Evolutionary conservation across 1,284 basidiomycete species (phyloP).

Genomic region (Melampsora occidentalis): DNA sequence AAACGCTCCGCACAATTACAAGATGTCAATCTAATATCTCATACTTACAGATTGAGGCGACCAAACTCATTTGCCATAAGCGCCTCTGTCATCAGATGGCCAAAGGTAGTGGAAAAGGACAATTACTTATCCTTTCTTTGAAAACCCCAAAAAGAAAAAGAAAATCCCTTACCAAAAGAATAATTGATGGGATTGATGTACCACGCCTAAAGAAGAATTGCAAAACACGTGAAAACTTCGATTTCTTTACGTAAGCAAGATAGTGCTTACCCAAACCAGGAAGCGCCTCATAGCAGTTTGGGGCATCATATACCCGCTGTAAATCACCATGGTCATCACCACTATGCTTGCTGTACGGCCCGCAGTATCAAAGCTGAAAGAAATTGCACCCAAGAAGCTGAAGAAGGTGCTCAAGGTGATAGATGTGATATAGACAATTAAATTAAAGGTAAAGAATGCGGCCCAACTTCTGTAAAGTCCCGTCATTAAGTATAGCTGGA

Average conservation of each 20-base stretch:
- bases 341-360: constrained; percentile 58
- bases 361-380: constrained; percentile 57
- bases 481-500: neutral
- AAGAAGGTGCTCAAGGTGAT: constrained; percentile 55
- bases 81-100: neutral
- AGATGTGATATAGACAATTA: constrained; percentile 49
- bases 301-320: constrained; percentile 47
- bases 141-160: neutral
- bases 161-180: constrained; percentile 50
- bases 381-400: constrained; percentile 57
- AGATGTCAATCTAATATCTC: neutral
- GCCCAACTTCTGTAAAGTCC: constrained; percentile 54
- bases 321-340: constrained; percentile 11
- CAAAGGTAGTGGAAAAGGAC: neutral
- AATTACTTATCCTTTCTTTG: no score
- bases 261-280: constrained; percentile 47
- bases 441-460: constrained; percentile 57
- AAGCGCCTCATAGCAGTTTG: constrained; percentile 50
- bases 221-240: constrained; percentile 66
- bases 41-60: constrained; percentile 57
- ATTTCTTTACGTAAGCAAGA: neutral
- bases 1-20: neutral
- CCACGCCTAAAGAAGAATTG: constrained; percentile 77
- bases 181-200: constrained; percentile 62
- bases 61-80: constrained; percentile 80